Evolutionary conservation across 768 basidiomycete genomes (phyloP).

Genomic region (Termitomyces sp.): DNA sequence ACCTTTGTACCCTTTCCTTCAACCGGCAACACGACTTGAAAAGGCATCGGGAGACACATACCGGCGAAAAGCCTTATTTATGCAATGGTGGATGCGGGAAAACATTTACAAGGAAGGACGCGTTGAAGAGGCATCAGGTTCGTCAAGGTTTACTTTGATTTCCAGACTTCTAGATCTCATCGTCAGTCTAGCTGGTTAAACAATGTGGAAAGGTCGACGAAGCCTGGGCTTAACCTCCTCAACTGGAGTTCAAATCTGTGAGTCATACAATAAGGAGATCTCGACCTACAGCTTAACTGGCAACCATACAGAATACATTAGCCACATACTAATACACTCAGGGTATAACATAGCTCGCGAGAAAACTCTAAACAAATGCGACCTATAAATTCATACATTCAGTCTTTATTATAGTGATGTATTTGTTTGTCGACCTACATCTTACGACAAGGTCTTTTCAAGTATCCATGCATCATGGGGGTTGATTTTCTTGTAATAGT

Average conservation of each 20-base stretch:
- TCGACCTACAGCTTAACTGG: background rate
- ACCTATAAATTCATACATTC: background rate
- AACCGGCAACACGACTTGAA: conserved; percentile 85
- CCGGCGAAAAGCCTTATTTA: conserved; percentile 78
- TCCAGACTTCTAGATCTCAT: conserved; percentile 11
- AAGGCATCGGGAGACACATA: conserved; percentile 80
- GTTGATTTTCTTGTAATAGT: conserved; percentile 87
- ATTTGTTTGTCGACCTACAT: background rate
- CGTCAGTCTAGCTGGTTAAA: conserved; percentile 60
- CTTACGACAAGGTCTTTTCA: conserved; percentile 49
- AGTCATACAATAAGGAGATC: background rate
- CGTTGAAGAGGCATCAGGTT: conserved; percentile 83
- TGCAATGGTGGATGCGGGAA: conserved; percentile 86
- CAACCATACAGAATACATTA: conserved; percentile 8
- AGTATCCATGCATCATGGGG: conserved; percentile 88
- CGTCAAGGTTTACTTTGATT: conserved; percentile 17
- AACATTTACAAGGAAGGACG: conserved; percentile 85
- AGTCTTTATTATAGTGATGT: background rate
- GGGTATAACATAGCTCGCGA: conserved; percentile 14
- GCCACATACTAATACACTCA: conserved; percentile 6
- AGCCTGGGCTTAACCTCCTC: conserved; percentile 28
- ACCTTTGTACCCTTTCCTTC: conserved; percentile 77
- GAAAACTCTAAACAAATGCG: conserved; percentile 3
- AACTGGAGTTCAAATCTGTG: background rate
- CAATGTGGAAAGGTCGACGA: conserved; percentile 73